phyloP scores from a whole-genome alignment of 2,329 filamentous ascomycete species.

The Cercospora berteroae region DNA sequence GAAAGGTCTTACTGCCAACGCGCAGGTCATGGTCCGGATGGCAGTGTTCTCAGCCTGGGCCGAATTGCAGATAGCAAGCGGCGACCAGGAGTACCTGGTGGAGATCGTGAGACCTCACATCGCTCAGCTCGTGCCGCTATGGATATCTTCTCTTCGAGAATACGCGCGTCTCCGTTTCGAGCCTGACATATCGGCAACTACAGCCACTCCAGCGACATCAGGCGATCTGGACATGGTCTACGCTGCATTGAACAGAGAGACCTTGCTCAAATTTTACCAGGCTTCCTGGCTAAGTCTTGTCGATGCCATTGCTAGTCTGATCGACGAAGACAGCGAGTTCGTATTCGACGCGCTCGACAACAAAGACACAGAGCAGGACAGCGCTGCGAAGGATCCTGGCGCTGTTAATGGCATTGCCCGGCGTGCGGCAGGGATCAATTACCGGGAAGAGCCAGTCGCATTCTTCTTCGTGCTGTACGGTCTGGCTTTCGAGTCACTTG shows the following conservation, averaged over 20 bases:
- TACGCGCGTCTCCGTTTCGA: constrained; percentile 93
- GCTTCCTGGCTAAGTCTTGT: constrained; percentile 95
- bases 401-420: constrained; percentile 40
- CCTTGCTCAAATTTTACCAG: constrained; percentile 91
- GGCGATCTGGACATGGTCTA: constrained; percentile 92
- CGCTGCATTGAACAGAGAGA: constrained; percentile 89
- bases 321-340: constrained; percentile 96
- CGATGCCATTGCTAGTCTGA: constrained; percentile 93
- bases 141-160: constrained; percentile 88
- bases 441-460: constrained; percentile 93
- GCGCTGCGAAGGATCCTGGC: constrained; percentile 16
- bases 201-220: constrained; percentile 64
- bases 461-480: constrained; percentile 99
- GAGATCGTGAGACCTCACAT: constrained; percentile 90
- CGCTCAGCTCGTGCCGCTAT: constrained; percentile 82
- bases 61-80: constrained; percentile 90
- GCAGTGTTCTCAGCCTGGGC: constrained; percentile 97
- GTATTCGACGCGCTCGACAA: constrained; percentile 96
- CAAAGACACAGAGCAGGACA: constrained; percentile 51
- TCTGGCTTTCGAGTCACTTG: constrained; percentile 91
- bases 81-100: constrained; percentile 83
- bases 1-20: constrained; percentile 88
- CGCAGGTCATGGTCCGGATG: constrained; percentile 98
- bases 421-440: constrained; percentile 83
- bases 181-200: constrained; percentile 91